phyloP scores from a whole-genome alignment of 1,284 basidiomycete species.

The Heterobasidion occidentale region DNA sequence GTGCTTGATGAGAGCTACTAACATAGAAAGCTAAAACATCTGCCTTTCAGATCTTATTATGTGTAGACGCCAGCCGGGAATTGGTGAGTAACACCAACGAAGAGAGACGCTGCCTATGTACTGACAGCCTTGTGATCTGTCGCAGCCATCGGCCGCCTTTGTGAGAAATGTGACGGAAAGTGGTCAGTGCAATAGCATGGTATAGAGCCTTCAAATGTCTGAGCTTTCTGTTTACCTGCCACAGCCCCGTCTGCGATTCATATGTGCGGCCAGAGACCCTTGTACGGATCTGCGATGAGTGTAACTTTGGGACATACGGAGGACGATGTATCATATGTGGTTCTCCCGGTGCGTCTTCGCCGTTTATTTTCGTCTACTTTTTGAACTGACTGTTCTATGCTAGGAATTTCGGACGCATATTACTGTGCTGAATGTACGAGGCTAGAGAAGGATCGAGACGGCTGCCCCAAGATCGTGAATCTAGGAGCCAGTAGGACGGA shows the following conservation, averaged over 20 bases:
- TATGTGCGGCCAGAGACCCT: slow-evolving; percentile 98
- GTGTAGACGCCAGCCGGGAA: slow-evolving; percentile 94
- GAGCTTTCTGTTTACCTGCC: neutral
- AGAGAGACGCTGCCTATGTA: neutral
- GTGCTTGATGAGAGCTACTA: slow-evolving; percentile 14
- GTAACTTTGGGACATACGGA: slow-evolving; percentile 97
- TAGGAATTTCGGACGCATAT: slow-evolving; percentile 95
- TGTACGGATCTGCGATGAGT: slow-evolving; percentile 98
- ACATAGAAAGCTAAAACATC: neutral
- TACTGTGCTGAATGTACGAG: slow-evolving; percentile 96
- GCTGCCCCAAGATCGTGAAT: slow-evolving; percentile 98
- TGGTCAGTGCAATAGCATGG: slow-evolving; percentile 52
- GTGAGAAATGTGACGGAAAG: slow-evolving; percentile 99
- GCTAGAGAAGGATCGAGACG: slow-evolving; percentile 95
- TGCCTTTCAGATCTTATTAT: slow-evolving; percentile 77
- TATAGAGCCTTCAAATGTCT: neutral
- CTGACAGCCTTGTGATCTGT: neutral
- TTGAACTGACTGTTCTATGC: neutral
- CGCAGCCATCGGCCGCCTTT: slow-evolving; percentile 89
- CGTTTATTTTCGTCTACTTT: neutral
- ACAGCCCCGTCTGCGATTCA: slow-evolving; percentile 96
- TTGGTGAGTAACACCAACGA: slow-evolving; percentile 49
- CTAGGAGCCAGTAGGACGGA: slow-evolving; percentile 86
- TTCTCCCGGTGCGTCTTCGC: slow-evolving; percentile 62
- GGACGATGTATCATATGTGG: slow-evolving; percentile 97